These are phyloP conservation scores for Paraphaeosphaeria minitans DNA, from an alignment of 2,329 filamentous ascomycete species.

Conservation along the genomic window DNA sequence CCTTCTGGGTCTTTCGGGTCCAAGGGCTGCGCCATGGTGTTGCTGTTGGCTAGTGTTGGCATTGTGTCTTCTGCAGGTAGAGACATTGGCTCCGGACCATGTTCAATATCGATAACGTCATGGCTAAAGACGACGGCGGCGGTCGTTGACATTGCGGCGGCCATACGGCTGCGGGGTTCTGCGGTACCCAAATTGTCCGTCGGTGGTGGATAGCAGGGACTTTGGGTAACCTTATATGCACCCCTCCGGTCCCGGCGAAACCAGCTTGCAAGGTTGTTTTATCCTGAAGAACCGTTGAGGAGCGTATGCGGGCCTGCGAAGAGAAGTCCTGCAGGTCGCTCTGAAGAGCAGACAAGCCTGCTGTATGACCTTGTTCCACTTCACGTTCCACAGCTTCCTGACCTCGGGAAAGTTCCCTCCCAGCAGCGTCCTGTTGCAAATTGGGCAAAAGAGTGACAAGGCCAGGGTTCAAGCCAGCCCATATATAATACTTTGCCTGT, in stretches of 20 bases:
- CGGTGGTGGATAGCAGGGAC: background rate
- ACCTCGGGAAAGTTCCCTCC: background rate
- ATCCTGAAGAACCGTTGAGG: background rate
- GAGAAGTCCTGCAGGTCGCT: background rate
- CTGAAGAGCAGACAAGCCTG: background rate
- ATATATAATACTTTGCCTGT: constrained; percentile 10
- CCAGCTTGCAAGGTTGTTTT: background rate
- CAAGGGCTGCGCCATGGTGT: constrained; percentile 15
- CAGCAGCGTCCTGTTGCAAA: background rate
- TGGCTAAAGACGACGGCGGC: background rate
- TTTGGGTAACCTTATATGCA: constrained; percentile 1
- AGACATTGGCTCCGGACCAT: constrained; percentile 15
- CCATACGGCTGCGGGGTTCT: constrained; percentile 4
- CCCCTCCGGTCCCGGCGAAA: background rate
- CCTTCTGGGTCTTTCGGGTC: constrained; percentile 36
- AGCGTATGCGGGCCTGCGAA: background rate
- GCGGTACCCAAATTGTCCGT: background rate
- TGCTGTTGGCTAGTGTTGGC: constrained; percentile 1
- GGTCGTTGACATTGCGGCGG: background rate
- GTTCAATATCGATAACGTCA: constrained; percentile 20
- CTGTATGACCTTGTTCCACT: background rate
- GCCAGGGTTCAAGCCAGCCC: background rate
- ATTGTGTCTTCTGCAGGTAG: background rate
- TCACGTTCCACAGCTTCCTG: constrained; percentile 3
- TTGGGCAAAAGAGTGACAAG: constrained; percentile 3